A percentile compares a stretch with the other conserved stretches of the same genome.
Conservation (phyloP, 2,329 filamentous ascomycete species). For the Cladobotryum mycophilum region DNA sequence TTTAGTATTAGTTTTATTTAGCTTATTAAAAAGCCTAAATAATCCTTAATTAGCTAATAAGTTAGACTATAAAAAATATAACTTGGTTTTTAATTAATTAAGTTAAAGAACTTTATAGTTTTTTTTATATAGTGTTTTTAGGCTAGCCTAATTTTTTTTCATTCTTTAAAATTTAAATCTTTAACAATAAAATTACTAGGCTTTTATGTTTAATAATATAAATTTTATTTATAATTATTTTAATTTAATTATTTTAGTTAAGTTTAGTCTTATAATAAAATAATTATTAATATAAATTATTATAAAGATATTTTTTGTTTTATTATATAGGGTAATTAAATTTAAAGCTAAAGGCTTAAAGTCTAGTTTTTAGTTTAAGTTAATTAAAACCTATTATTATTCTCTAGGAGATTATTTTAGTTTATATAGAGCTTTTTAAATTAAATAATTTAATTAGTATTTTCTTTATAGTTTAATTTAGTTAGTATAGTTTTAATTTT, state of each 20-base stretch:
- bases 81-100: slow-evolving; percentile 5
- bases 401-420: not conserved
- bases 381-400: slow-evolving; percentile 4
- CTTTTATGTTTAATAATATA: not conserved
- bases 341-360: not conserved
- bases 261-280: not conserved
- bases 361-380: not conserved
- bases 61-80: not conserved
- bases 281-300: not conserved
- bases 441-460: too few species aligned
- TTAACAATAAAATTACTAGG: not conserved
- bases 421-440: not conserved
- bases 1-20: too few species aligned
- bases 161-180: not conserved
- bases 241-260: not conserved
- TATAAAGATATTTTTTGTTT: not conserved
- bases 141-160: not conserved
- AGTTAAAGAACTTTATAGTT: not conserved
- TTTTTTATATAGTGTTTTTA: slow-evolving; percentile 1
- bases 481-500: not conserved
- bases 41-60: not conserved
- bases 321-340: not conserved
- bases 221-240: slow-evolving; percentile 3
- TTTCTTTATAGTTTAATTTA: not conserved
- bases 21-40: too few species aligned